A percentile compares a stretch with the other conserved stretches of the same genome.
Conservation (phyloP, 78 protist genomes). For the Pigoraptor vietnamica region DNA sequence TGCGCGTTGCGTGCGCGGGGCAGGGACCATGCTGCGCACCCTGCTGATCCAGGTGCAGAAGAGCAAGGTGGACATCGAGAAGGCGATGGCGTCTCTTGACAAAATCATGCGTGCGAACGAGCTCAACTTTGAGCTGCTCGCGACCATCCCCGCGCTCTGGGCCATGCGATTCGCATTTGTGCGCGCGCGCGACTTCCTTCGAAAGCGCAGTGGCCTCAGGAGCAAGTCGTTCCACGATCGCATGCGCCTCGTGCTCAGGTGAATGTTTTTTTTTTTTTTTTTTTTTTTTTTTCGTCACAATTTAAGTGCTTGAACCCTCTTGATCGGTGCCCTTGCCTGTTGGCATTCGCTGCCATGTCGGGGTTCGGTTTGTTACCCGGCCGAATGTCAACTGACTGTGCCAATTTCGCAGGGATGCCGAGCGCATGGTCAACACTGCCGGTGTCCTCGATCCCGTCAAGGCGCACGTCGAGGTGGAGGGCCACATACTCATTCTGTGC, state of each 20-base stretch:
- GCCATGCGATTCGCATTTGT: background rate
- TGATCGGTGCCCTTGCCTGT: too few species aligned
- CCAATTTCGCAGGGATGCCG: background rate
- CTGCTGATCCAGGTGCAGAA: conserved; percentile 16
- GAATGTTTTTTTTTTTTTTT: too few species aligned
- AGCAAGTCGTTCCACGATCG: background rate
- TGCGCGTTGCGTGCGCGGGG: background rate
- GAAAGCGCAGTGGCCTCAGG: background rate
- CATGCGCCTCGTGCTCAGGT: background rate
- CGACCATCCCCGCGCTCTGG: background rate
- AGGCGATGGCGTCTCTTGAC: conserved; percentile 2
- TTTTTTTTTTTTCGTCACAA: too few species aligned
- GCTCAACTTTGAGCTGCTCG: background rate
- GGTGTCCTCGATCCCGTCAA: background rate
- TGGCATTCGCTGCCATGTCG: too few species aligned
- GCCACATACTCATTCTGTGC: background rate
- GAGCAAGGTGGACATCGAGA: background rate
- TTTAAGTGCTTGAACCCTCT: too few species aligned
- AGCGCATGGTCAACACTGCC: background rate
- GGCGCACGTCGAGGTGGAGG: background rate
- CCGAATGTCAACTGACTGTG: too few species aligned
- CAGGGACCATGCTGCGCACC: background rate
- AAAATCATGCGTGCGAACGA: background rate
- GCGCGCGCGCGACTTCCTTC: background rate
- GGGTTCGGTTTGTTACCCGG: too few species aligned